These are phyloP conservation scores for Fusarium anthophilum DNA, from an alignment of 2,329 filamentous ascomycete genomes.

Conservation along the genomic window DNA sequence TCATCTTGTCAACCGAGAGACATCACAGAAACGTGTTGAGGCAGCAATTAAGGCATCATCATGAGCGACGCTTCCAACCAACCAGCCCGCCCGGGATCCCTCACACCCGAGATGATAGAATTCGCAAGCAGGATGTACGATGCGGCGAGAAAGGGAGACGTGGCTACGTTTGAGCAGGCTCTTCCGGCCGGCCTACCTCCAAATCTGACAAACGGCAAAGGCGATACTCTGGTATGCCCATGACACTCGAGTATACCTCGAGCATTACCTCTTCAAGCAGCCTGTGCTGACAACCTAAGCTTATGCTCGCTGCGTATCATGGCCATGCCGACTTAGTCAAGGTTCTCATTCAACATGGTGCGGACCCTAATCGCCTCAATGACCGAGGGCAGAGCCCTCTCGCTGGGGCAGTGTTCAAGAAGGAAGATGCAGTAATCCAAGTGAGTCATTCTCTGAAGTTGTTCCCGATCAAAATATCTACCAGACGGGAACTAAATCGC, in stretches of 20 bases:
- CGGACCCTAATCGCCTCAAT: constrained; percentile 74
- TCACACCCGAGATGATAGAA: constrained; percentile 72
- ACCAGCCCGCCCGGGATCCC: constrained; percentile 25
- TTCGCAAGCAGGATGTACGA: constrained; percentile 75
- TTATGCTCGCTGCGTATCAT: constrained; percentile 79
- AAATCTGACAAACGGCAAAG: constrained; percentile 78
- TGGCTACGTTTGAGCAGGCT: constrained; percentile 68
- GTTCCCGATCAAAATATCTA: not conserved
- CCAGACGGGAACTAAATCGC: not conserved
- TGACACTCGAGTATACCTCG: constrained; percentile 27
- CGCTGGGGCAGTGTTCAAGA: constrained; percentile 78
- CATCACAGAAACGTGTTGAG: not conserved
- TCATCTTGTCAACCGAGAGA: not conserved
- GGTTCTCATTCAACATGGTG: constrained; percentile 69
- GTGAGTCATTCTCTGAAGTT: constrained; percentile 42
- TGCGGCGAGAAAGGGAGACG: constrained; percentile 68
- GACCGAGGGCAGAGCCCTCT: constrained; percentile 74
- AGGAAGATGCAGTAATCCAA: constrained; percentile 70
- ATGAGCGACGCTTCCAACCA: constrained; percentile 31
- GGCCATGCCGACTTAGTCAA: constrained; percentile 69
- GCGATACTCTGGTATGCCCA: constrained; percentile 70
- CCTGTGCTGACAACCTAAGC: constrained; percentile 47
- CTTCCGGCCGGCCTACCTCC: constrained; percentile 71
- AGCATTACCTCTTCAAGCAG: not conserved
- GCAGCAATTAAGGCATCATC: not conserved